phyloP scores from a whole-genome alignment of 2,329 filamentous ascomycete species.

The Elsinoe australis region DNA sequence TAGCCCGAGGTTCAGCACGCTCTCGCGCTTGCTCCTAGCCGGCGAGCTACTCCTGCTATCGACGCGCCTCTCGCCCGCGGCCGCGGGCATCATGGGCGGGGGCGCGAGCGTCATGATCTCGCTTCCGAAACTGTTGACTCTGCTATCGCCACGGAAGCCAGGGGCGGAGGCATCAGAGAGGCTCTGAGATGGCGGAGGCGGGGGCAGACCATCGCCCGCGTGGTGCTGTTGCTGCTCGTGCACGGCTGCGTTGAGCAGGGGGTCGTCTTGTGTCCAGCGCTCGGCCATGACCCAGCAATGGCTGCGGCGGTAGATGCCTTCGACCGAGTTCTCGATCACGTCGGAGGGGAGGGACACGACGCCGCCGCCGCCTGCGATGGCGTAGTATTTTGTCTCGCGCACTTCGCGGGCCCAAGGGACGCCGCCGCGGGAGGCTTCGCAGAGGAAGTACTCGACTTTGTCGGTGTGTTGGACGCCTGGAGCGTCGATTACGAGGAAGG shows the following conservation, averaged over 20 bases:
- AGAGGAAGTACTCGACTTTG: conserved; percentile 74
- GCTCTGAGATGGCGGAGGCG: conserved; percentile 19
- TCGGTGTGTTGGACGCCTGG: conserved; percentile 61
- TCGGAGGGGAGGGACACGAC: conserved; percentile 57
- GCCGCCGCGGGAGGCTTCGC: conserved; percentile 63
- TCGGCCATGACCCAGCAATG: conserved; percentile 62
- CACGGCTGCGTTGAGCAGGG: conserved; percentile 27
- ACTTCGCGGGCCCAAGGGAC: conserved; percentile 66
- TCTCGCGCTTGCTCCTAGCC: conserved; percentile 32
- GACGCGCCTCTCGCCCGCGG: conserved; percentile 18
- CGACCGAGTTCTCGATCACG: conserved; percentile 57
- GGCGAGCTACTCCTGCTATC: conserved; percentile 20
- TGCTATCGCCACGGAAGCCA: conserved; percentile 3
- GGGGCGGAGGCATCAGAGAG: conserved; percentile 15
- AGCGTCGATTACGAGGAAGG: conserved; percentile 69
- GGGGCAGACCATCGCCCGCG: conserved; percentile 20
- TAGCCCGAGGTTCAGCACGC: conserved; percentile 40
- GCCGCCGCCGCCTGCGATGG: conserved; percentile 58
- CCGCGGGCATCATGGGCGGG: conserved; percentile 2
- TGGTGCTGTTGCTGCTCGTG: conserved; percentile 25
- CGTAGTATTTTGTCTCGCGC: conserved; percentile 55
- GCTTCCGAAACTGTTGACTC: conserved; percentile 1
- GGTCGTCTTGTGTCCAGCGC: conserved; percentile 48
- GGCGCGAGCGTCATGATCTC: conserved; percentile 1
- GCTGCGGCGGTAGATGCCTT: conserved; percentile 59